Evolutionary conservation across 768 basidiomycete species (phyloP).

Genomic region (Russula griseocarnosa): DNA sequence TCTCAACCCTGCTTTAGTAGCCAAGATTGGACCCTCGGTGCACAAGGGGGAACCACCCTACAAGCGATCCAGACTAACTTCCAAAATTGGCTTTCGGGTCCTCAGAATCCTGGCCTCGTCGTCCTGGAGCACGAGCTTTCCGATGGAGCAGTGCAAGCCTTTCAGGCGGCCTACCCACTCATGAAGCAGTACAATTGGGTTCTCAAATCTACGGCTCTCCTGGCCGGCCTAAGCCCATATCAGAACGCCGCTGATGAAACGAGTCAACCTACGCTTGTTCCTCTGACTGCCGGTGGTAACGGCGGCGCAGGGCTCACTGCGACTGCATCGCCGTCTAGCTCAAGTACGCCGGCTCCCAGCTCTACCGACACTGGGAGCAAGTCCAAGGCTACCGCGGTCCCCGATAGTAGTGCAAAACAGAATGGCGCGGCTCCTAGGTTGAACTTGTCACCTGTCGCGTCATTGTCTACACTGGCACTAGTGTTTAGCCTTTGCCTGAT

Average conservation of each 20-base stretch:
- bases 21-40: slow-evolving; percentile 66
- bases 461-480: slow-evolving; percentile 6
- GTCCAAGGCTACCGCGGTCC: not conserved
- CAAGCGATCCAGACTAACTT: slow-evolving; percentile 47
- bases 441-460: not conserved
- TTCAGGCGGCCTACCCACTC: slow-evolving; percentile 59
- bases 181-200: slow-evolving; percentile 72
- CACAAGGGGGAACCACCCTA: slow-evolving; percentile 42
- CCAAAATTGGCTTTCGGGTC: slow-evolving; percentile 54
- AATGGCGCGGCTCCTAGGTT: not conserved
- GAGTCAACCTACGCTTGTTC: not conserved
- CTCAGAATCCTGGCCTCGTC: slow-evolving; percentile 75
- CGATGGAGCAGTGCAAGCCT: slow-evolving; percentile 55
- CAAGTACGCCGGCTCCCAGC: not conserved
- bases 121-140: slow-evolving; percentile 82
- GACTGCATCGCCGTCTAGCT: not conserved
- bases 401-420: not conserved
- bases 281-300: slow-evolving; percentile 16
- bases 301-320: slow-evolving; percentile 16
- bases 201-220: slow-evolving; percentile 48
- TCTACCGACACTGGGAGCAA: not conserved
- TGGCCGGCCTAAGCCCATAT: slow-evolving; percentile 28
- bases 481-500: not conserved
- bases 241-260: slow-evolving; percentile 9
- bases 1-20: slow-evolving; percentile 44